A percentile compares a stretch with the other conserved stretches of the same genome.
Conservation (phyloP, 768 basidiomycete species). For the Fistulinella prunicolor region DNA sequence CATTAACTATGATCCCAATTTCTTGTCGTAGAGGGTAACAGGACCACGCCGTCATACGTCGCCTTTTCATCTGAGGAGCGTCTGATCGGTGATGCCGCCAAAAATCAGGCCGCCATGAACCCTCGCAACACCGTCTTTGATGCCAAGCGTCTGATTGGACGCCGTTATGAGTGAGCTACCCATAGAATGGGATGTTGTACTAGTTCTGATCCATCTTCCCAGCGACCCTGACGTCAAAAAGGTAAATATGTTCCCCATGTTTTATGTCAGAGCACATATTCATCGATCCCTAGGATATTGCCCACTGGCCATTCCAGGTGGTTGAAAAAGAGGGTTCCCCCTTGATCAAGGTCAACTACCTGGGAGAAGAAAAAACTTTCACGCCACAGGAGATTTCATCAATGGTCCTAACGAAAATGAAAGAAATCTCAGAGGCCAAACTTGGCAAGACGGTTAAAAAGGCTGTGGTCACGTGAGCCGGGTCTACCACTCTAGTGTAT, state of each 20-base stretch:
- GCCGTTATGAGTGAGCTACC: constrained; percentile 81
- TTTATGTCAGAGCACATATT: background rate
- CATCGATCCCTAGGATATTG: constrained; percentile 66
- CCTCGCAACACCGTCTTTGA: constrained; percentile 98
- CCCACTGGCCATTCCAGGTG: constrained; percentile 97
- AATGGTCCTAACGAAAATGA: constrained; percentile 99
- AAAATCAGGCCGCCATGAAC: constrained; percentile 99
- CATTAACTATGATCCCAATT: background rate
- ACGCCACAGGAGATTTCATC: constrained; percentile 99
- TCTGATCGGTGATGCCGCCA: constrained; percentile 97
- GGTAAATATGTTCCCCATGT: constrained; percentile 31
- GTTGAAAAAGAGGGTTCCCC: constrained; percentile 97
- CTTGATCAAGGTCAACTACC: constrained; percentile 93
- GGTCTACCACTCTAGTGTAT: background rate
- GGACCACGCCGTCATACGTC: constrained; percentile 99
- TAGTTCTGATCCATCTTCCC: constrained; percentile 8
- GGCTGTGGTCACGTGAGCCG: constrained; percentile 92
- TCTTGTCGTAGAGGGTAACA: constrained; percentile 78
- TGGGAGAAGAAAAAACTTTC: constrained; percentile 93
- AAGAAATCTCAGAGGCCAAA: constrained; percentile 99
- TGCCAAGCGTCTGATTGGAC: constrained; percentile 98
- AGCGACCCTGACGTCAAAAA: constrained; percentile 94
- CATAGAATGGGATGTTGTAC: background rate
- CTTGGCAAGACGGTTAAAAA: constrained; percentile 98
- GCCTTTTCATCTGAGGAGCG: constrained; percentile 96